Evolutionary conservation across 441 rosid genomes (phyloP).

Genomic region (Arabidopsis lyrata): DNA sequence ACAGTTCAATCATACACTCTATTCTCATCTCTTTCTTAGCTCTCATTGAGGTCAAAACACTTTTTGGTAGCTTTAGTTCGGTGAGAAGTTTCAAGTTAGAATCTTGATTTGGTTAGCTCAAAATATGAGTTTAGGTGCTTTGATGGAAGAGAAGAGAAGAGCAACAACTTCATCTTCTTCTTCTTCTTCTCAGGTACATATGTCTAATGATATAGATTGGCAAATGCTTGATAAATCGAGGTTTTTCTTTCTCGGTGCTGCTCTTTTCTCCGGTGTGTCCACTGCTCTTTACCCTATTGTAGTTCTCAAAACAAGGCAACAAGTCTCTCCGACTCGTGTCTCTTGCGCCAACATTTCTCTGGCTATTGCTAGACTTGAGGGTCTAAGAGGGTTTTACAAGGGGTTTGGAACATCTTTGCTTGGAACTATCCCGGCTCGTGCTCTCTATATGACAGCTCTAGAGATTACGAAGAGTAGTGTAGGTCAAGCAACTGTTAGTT

Average conservation of each 20-base stretch:
- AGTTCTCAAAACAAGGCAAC: slow-evolving; percentile 83
- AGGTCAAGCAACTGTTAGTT: slow-evolving; percentile 60
- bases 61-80: too few relatives aligned
- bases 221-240: slow-evolving; percentile 88
- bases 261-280: slow-evolving; percentile 86
- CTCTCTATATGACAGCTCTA: slow-evolving; percentile 86
- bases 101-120: slow-evolving; percentile 40
- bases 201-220: slow-evolving; percentile 87
- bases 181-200: slow-evolving; percentile 57
- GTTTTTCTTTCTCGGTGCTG: slow-evolving; percentile 89
- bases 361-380: slow-evolving; percentile 66
- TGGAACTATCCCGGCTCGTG: slow-evolving; percentile 88
- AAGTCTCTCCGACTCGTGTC: slow-evolving; percentile 64
- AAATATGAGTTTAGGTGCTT: slow-evolving; percentile 68
- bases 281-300: slow-evolving; percentile 79
- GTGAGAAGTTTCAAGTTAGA: not conserved
- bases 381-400: slow-evolving; percentile 70
- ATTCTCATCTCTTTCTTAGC: too few relatives aligned
- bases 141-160: slow-evolving; percentile 56
- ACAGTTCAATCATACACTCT: too few relatives aligned
- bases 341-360: slow-evolving; percentile 60
- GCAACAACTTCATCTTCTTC: slow-evolving; percentile 50
- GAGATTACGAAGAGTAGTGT: slow-evolving; percentile 86
- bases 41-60: too few relatives aligned
- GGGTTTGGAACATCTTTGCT: slow-evolving; percentile 86